Percentiles rank a stretch among this genome's conserved stretches.
phyloP scores from a whole-genome alignment of 768 basidiomycete genomes.

The Rhodotorula kratochvilovae region DNA sequence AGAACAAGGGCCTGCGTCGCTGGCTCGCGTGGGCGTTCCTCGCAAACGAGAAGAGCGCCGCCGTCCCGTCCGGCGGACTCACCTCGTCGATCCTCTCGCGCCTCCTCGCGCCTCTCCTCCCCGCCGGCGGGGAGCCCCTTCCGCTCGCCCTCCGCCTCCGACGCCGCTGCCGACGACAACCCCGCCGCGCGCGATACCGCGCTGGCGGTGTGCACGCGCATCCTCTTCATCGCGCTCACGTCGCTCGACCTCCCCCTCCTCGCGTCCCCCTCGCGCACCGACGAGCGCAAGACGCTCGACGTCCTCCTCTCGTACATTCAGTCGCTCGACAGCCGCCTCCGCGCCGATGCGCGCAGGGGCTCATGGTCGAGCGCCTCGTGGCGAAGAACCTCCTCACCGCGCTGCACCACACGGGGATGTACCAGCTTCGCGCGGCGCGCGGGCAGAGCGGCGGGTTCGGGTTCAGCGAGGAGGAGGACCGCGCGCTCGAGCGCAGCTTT shows the following conservation, averaged over 20 bases:
- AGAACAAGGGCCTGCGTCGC: conserved; percentile 10
- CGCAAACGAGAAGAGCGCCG: background rate
- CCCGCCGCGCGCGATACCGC: conserved; percentile 5
- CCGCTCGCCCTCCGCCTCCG: background rate
- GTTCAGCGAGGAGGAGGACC: background rate
- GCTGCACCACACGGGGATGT: conserved; percentile 7
- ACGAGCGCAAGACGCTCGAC: background rate
- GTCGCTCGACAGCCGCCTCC: background rate
- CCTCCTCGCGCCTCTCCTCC: background rate
- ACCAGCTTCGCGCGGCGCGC: conserved; percentile 14
- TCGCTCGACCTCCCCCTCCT: background rate
- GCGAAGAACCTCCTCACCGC: conserved; percentile 24
- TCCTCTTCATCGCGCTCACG: conserved; percentile 14
- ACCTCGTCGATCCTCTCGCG: background rate
- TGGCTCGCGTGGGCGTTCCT: conserved; percentile 26
- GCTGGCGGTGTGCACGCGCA: conserved; percentile 6
- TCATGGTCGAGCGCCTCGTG: conserved; percentile 20
- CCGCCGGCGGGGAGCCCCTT: conserved; percentile 10
- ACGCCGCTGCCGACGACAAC: background rate
- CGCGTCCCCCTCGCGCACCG: background rate
- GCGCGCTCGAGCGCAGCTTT: too few relatives aligned
- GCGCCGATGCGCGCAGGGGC: conserved; percentile 20
- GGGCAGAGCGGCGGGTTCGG: conserved; percentile 2
- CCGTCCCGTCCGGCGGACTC: background rate
- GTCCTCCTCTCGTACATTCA: background rate